phyloP scores from a whole-genome alignment of 1,139 yeast species.

The Debaryomyces nepalensis region DNA sequence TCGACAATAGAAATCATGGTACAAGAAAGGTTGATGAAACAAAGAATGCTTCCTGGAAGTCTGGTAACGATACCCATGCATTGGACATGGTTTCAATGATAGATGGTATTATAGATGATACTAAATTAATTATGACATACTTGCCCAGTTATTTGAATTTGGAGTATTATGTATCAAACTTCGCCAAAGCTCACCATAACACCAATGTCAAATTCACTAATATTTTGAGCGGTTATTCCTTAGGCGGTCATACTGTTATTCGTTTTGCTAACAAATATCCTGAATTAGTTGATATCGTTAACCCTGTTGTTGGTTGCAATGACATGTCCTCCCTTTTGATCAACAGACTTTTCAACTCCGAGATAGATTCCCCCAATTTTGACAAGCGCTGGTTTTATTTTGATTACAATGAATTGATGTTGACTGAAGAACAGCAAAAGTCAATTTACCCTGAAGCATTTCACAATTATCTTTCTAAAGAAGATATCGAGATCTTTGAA shows the following conservation, averaged over 20 bases:
- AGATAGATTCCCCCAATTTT: slow-evolving; percentile 22
- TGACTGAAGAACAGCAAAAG: slow-evolving; percentile 30
- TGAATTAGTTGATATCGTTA: slow-evolving; percentile 39
- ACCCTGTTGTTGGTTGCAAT: slow-evolving; percentile 54
- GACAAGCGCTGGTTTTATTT: slow-evolving; percentile 38
- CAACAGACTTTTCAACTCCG: slow-evolving; percentile 38
- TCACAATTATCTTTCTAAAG: slow-evolving; percentile 35
- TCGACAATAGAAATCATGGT: slow-evolving; percentile 70
- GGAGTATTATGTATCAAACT: slow-evolving; percentile 32
- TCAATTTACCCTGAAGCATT: slow-evolving; percentile 40
- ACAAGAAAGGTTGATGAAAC: slow-evolving; percentile 39
- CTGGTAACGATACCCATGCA: slow-evolving; percentile 56
- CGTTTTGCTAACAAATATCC: slow-evolving; percentile 50
- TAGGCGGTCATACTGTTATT: slow-evolving; percentile 65
- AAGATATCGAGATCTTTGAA: slow-evolving; percentile 41
- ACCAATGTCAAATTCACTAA: slow-evolving; percentile 33
- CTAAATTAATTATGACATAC: slow-evolving; percentile 50
- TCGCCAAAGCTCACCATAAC: slow-evolving; percentile 24
- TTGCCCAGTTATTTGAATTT: slow-evolving; percentile 51
- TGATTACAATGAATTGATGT: slow-evolving; percentile 41
- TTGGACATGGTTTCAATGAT: slow-evolving; percentile 56
- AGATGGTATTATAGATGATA: slow-evolving; percentile 56
- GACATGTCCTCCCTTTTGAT: slow-evolving; percentile 50
- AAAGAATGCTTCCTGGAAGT: slow-evolving; percentile 49
- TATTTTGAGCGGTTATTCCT: slow-evolving; percentile 57